phyloP scores from a whole-genome alignment of 441 rosid genomes.

The Theobroma grandiflorum region DNA sequence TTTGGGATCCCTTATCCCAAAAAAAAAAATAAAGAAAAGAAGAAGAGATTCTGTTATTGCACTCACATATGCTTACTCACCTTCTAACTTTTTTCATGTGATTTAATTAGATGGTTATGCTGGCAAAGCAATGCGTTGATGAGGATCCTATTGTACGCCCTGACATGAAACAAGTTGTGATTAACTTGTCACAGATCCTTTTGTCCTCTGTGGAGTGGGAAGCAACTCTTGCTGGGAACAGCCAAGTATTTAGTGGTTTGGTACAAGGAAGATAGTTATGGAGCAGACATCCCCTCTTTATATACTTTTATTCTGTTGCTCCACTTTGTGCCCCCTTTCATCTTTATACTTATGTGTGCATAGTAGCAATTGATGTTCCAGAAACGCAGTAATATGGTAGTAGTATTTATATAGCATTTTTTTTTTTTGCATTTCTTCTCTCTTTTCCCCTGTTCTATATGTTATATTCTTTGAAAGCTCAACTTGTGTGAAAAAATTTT shows the following conservation, averaged over 20 bases:
- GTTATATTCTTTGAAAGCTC: slow-evolving; percentile 14
- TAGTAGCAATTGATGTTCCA: slow-evolving; percentile 14
- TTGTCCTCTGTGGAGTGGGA: slow-evolving; percentile 97
- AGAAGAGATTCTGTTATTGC: background rate
- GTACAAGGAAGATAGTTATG: slow-evolving; percentile 85
- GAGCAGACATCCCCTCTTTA: background rate
- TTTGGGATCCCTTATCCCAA: background rate
- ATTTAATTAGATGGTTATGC: slow-evolving; percentile 69
- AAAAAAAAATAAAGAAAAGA: background rate
- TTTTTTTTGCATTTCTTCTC: background rate
- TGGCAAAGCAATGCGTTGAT: slow-evolving; percentile 93
- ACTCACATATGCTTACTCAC: slow-evolving; percentile 9
- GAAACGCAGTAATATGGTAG: slow-evolving; percentile 3
- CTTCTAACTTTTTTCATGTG: slow-evolving; percentile 7
- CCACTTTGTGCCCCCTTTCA: background rate
- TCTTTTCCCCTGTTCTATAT: background rate
- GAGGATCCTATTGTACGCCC: slow-evolving; percentile 93
- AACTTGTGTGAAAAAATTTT: slow-evolving; percentile 37
- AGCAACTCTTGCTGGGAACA: slow-evolving; percentile 96
- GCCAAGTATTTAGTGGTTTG: slow-evolving; percentile 97
- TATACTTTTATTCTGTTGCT: background rate
- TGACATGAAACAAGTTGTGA: slow-evolving; percentile 96
- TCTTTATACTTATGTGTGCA: slow-evolving; percentile 29
- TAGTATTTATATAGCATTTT: background rate
- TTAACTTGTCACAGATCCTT: slow-evolving; percentile 87